Percentiles rank a stretch among this genome's conserved stretches.
These are phyloP conservation scores for Dichomitus squalens DNA, from an alignment of 1,284 basidiomycete genomes.

Conservation along the genomic window DNA sequence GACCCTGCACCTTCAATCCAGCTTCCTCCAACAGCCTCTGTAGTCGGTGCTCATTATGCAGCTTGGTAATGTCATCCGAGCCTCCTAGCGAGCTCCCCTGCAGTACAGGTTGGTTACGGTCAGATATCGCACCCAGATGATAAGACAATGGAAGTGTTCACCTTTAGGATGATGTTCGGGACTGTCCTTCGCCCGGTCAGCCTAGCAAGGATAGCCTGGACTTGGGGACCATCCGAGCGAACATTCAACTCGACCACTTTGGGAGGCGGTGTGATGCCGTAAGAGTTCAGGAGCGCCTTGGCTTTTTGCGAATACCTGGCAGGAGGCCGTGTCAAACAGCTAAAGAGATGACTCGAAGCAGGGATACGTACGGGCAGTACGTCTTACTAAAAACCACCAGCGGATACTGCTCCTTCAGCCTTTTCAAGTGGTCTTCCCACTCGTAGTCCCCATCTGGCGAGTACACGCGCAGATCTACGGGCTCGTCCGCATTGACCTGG, in stretches of 20 bases:
- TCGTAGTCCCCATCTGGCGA: constrained; percentile 41
- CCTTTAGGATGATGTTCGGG: constrained; percentile 68
- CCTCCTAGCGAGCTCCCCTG: constrained; percentile 72
- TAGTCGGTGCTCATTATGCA: constrained; percentile 52
- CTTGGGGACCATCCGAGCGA: constrained; percentile 62
- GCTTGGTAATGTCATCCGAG: constrained; percentile 58
- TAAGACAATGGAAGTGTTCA: background rate
- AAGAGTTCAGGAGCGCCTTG: constrained; percentile 67
- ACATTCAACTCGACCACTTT: constrained; percentile 76
- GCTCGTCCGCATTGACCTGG: constrained; percentile 42
- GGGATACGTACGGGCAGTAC: constrained; percentile 61
- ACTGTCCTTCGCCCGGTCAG: constrained; percentile 71
- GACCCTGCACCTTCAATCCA: constrained; percentile 37
- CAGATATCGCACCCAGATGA: background rate
- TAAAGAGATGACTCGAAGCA: background rate
- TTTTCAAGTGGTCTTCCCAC: constrained; percentile 50
- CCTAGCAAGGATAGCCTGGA: constrained; percentile 69
- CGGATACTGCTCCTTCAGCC: constrained; percentile 56
- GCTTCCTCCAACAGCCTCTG: constrained; percentile 45
- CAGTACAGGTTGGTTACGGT: background rate
- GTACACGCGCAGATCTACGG: constrained; percentile 55
- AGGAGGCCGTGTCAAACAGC: background rate
- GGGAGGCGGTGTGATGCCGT: constrained; percentile 69
- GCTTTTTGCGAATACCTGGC: constrained; percentile 66
- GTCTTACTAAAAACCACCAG: constrained; percentile 85